phyloP scores from a whole-genome alignment of 176 grass and related monocot genomes.

The Stipa capillata region DNA sequence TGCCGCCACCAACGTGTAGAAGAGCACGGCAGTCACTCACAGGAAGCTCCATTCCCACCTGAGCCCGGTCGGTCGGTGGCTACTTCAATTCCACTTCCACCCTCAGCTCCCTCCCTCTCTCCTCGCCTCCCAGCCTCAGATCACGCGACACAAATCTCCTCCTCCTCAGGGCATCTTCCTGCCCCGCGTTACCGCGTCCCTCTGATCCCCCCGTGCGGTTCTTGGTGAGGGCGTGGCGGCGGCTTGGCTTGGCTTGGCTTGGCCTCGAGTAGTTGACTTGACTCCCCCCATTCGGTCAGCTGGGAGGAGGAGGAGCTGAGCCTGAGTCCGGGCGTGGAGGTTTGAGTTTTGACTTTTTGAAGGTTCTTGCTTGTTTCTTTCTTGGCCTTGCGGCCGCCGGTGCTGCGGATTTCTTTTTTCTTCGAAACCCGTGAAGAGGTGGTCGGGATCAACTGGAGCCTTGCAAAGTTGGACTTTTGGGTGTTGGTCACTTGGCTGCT shows the following conservation, averaged over 20 bases:
- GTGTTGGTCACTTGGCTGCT: neutral
- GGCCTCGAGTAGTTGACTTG: too few species aligned
- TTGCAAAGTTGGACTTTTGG: neutral
- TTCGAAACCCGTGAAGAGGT: neutral
- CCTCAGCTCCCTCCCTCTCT: too few species aligned
- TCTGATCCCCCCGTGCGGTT: neutral
- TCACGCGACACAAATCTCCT: too few species aligned
- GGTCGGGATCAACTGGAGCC: neutral
- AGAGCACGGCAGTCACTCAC: neutral
- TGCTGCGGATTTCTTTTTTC: neutral
- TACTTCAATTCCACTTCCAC: neutral
- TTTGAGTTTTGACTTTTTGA: slow-evolving; percentile 11
- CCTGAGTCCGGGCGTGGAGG: too few species aligned
- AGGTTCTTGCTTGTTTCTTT: slow-evolving; percentile 1
- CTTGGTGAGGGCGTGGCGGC: neutral
- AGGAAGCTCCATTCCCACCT: slow-evolving; percentile 6
- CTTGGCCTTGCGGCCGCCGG: neutral
- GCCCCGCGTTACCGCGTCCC: neutral
- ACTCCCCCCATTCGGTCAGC: neutral
- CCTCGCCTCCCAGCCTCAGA: neutral
- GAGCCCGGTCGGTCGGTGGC: neutral
- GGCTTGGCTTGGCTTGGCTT: neutral
- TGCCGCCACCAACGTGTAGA: too few species aligned
- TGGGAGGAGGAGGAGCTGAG: neutral
- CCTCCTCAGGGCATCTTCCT: neutral